A percentile compares a stretch with the other conserved stretches of the same genome.
Conservation (phyloP, 2,329 filamentous ascomycete genomes). For the Diaporthe australafricana region DNA sequence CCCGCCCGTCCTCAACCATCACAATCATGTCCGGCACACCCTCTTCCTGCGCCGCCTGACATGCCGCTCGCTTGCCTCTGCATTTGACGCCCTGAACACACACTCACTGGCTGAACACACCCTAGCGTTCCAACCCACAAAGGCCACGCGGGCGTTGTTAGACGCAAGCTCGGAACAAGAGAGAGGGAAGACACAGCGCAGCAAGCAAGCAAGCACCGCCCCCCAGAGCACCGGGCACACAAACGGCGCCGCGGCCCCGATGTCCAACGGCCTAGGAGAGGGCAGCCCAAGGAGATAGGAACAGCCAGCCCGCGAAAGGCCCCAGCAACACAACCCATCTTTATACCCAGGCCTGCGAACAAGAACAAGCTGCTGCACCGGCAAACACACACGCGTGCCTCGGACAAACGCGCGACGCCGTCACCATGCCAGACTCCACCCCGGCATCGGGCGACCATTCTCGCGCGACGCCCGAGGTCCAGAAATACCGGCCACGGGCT, state of each 20-base stretch:
- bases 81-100: background rate
- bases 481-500: conserved; percentile 38
- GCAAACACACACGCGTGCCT: background rate
- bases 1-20: background rate
- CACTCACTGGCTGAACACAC: background rate
- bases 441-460: conserved; percentile 36
- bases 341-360: background rate
- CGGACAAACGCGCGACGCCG: conserved; percentile 8
- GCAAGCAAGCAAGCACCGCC: background rate
- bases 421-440: conserved; percentile 36
- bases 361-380: background rate
- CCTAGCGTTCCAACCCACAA: background rate
- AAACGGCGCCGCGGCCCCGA: conserved; percentile 15
- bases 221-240: background rate
- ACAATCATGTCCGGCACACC: conserved; percentile 17
- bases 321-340: background rate
- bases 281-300: background rate
- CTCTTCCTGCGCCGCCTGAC: conserved; percentile 1
- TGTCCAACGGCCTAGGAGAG: background rate
- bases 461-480: conserved; percentile 38
- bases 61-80: conserved; percentile 7
- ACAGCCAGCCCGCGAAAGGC: background rate
- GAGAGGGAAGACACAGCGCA: background rate
- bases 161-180: background rate
- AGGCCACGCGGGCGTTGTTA: conserved; percentile 11